These are phyloP conservation scores for Linum lewisii DNA, from an alignment of 345 rosid genomes.

Conservation along the genomic window DNA sequence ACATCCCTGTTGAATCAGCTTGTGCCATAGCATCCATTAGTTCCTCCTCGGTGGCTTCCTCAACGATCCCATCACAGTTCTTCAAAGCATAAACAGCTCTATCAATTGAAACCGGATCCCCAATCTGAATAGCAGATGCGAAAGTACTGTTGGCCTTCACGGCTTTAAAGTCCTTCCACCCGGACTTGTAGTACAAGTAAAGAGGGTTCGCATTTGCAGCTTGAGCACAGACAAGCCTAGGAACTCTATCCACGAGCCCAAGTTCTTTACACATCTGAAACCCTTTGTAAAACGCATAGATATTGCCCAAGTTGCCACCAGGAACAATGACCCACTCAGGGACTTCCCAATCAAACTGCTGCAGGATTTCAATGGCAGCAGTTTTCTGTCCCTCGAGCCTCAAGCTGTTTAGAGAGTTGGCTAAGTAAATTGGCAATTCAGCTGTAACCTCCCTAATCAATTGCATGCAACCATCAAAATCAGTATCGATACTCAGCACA, in stretches of 20 bases:
- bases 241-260: conserved; percentile 75
- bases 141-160: conserved; percentile 64
- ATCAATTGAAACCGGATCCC: conserved; percentile 86
- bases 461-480: conserved; percentile 93
- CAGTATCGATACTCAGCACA: conserved; percentile 76
- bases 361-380: conserved; percentile 82
- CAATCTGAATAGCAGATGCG: conserved; percentile 91
- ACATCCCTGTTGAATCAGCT: conserved; percentile 94
- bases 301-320: conserved; percentile 84
- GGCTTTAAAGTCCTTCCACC: conserved; percentile 66
- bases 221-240: conserved; percentile 81
- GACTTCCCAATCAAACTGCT: conserved; percentile 91
- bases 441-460: conserved; percentile 71
- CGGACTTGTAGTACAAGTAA: conserved; percentile 61
- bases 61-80: conserved; percentile 70
- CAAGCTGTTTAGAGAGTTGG: conserved; percentile 76
- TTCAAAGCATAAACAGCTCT: conserved; percentile 77
- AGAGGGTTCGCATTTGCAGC: conserved; percentile 94
- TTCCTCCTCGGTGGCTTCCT: conserved; percentile 86
- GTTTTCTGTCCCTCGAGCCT: conserved; percentile 91
- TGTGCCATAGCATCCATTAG: conserved; percentile 91
- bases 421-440: conserved; percentile 72
- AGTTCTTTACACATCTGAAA: conserved; percentile 78
- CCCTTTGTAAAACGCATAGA: conserved; percentile 85
- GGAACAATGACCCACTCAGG: conserved; percentile 98